Evolutionary conservation across 495 filamentous ascomycete species (phyloP).

Genomic region (Xylaria nigripes): DNA sequence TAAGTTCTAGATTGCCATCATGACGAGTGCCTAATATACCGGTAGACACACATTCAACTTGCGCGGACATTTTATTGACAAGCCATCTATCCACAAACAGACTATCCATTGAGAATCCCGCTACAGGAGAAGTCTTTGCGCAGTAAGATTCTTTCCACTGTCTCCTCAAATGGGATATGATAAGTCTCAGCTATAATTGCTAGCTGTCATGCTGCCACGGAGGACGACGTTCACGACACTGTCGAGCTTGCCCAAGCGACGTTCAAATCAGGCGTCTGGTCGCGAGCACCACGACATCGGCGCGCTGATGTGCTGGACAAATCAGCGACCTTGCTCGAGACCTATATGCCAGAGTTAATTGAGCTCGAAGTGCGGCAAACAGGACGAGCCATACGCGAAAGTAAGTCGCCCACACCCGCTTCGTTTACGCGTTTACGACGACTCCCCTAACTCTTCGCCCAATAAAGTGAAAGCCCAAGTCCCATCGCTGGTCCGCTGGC

Average conservation of each 20-base stretch:
- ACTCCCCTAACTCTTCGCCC: background rate
- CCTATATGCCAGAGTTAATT: constrained; percentile 43
- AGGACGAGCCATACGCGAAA: constrained; percentile 54
- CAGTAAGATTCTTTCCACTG: constrained; percentile 17
- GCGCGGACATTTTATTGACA: background rate
- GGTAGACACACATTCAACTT: background rate
- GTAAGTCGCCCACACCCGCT: background rate
- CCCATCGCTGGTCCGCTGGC: constrained; percentile 53
- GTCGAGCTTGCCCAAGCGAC: constrained; percentile 36
- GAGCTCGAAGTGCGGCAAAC: constrained; percentile 53
- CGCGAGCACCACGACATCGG: constrained; percentile 42
- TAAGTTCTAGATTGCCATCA: background rate
- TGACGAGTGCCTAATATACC: background rate
- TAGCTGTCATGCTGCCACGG: constrained; percentile 45
- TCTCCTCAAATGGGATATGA: background rate
- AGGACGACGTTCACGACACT: constrained; percentile 38
- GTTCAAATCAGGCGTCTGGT: constrained; percentile 53
- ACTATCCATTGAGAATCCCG: constrained; percentile 30
- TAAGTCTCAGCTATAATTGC: constrained; percentile 16
- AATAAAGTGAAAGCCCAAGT: constrained; percentile 52
- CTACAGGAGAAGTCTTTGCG: constrained; percentile 30
- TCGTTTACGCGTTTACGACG: background rate
- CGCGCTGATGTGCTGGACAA: constrained; percentile 51
- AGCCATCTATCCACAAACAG: constrained; percentile 7
- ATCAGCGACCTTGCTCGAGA: constrained; percentile 43